These are phyloP conservation scores for Salix exigua DNA, from an alignment of 345 rosid species.

Conservation along the genomic window DNA sequence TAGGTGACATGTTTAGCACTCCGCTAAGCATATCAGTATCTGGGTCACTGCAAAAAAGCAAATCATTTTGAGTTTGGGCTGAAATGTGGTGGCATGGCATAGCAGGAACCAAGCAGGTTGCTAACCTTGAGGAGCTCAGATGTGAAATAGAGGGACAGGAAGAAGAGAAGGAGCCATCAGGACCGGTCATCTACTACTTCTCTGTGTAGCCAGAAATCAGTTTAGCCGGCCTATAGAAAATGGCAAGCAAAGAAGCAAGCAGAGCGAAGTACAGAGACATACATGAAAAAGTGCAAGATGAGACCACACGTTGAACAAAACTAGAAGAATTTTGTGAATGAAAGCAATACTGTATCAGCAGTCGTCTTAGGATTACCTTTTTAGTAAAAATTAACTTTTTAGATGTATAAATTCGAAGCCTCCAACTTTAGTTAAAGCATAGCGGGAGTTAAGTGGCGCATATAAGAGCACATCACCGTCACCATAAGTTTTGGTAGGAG, in stretches of 20 bases:
- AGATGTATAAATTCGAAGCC: background rate
- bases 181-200: conserved; percentile 37
- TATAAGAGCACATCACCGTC: conserved; percentile 2
- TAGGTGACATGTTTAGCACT: conserved; percentile 37
- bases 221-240: background rate
- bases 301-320: conserved; percentile 5
- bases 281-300: background rate
- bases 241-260: conserved; percentile 13
- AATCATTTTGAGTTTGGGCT: background rate
- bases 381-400: too few relatives aligned
- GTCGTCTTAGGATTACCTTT: too few relatives aligned
- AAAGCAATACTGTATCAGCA: background rate
- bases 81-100: too few relatives aligned
- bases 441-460: background rate
- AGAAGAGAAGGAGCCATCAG: conserved; percentile 44
- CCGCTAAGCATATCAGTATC: conserved; percentile 26
- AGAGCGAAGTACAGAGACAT: background rate
- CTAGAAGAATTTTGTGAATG: background rate
- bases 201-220: background rate
- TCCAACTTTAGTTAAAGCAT: background rate
- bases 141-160: conserved; percentile 37
- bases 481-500: background rate
- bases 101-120: background rate
- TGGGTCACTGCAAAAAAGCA: conserved; percentile 36
- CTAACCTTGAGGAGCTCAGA: conserved; percentile 35